A percentile compares a stretch with the other conserved stretches of the same genome.
Evolutionary conservation across 2,329 filamentous ascomycete species (phyloP).

Genomic region (Fusarium sp.): DNA sequence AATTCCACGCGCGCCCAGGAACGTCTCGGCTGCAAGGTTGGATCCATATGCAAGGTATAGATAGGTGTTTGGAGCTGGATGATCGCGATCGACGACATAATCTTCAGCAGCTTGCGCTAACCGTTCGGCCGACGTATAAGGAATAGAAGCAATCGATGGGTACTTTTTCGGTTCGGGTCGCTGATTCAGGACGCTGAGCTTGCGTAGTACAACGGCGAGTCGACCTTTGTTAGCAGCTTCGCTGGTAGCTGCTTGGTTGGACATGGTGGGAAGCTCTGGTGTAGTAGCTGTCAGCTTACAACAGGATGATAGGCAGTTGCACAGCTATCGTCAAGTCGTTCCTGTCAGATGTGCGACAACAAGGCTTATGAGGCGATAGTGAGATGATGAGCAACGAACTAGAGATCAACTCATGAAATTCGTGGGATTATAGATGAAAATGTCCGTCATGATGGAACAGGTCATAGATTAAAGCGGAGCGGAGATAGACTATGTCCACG

Average conservation of each 20-base stretch:
- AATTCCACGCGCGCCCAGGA: slow-evolving; percentile 82
- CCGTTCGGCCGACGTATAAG: slow-evolving; percentile 48
- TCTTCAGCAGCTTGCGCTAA: slow-evolving; percentile 49
- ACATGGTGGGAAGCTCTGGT: slow-evolving; percentile 26
- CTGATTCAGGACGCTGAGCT: slow-evolving; percentile 40
- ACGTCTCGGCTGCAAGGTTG: slow-evolving; percentile 84
- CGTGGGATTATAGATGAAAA: slow-evolving; percentile 6
- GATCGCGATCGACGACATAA: slow-evolving; percentile 39
- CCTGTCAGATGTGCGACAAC: neutral
- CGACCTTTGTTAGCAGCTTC: slow-evolving; percentile 21
- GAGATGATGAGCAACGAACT: neutral
- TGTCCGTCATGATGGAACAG: neutral
- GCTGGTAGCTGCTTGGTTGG: slow-evolving; percentile 13
- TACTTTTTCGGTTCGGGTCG: slow-evolving; percentile 44
- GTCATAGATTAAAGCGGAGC: slow-evolving; percentile 28
- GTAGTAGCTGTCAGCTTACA: slow-evolving; percentile 26
- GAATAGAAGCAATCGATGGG: slow-evolving; percentile 51
- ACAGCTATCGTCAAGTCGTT: neutral
- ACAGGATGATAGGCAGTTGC: neutral
- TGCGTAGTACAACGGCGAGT: slow-evolving; percentile 41
- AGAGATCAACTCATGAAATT: slow-evolving; percentile 6
- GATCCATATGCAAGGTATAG: slow-evolving; percentile 93
- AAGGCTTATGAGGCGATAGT: neutral
- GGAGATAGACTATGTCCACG: slow-evolving; percentile 28
- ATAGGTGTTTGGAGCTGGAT: slow-evolving; percentile 62